Base-by-base conservation (phyloP, 1,139 yeast species). In the Lodderomyces oxycetoniae region DNA sequence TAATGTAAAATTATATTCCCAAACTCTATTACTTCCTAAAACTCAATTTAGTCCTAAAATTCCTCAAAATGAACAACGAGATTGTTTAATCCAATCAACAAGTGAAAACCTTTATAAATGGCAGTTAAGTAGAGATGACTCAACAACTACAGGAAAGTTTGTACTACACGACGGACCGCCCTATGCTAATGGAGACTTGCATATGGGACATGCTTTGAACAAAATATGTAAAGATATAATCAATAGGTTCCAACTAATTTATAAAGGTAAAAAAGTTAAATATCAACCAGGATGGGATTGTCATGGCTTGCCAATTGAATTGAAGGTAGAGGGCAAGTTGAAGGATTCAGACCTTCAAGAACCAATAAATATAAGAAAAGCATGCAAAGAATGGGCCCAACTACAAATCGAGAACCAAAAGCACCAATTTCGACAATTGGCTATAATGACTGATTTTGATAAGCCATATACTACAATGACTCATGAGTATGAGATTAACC, bases 241-340 rank as follows among this genome's bases (percentile, higher is more conserved):
- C 36, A 77, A 77, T 44, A 65, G 99, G 34, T 80, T 67, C 47
- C 79, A 86, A 49, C 61, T 89, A 27, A 57, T 82, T 31, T 47
- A 55, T 41, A 59, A 66, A 29, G 83, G 88, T 16, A 71, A 75
- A 41, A 67, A 67, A 30, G 75, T 91, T 4, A 65, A 71, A 36
- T 91, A 86, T 51, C 70, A 71, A 30, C 96, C 97, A 0, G 99
- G 99, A 1, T 91, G 98, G 97, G 99, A 91, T 55, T 91, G 98
- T 52, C 99, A 91, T 61, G 99, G 99, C 0, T 63, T 91, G 22
- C 99, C 99, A 1, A 91, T 91, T 42, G 99, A 91, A 56, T 67
- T 86, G 55, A 76, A 75, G 38, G 63, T 67, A 13, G 55, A 53
- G 34, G 30, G 23, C 20, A 17, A 24, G 22, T 31, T 33, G 12